These are phyloP conservation scores for Mycena citricolor DNA, from an alignment of 1,284 basidiomycete species.

Conservation along the genomic window DNA sequence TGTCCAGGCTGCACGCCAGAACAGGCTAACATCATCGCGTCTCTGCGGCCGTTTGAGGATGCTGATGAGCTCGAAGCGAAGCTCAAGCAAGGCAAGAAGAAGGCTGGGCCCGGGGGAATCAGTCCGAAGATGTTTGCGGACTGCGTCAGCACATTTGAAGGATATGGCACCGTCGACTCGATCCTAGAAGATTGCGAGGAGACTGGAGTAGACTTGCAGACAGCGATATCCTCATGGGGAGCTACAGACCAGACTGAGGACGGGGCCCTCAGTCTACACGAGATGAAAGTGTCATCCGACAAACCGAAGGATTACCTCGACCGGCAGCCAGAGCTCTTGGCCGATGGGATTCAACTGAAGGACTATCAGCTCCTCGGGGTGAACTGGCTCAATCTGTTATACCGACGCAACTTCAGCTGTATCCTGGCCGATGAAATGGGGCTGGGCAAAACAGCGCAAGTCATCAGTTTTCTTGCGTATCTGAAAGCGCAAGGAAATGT, in stretches of 20 bases:
- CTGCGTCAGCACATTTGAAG: slow-evolving; percentile 84
- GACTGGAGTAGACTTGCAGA: slow-evolving; percentile 70
- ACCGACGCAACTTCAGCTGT: slow-evolving; percentile 81
- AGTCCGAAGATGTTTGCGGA: slow-evolving; percentile 90
- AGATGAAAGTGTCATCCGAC: slow-evolving; percentile 5
- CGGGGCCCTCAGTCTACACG: slow-evolving; percentile 59
- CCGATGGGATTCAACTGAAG: slow-evolving; percentile 78
- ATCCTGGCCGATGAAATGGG: slow-evolving; percentile 99
- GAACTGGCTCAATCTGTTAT: slow-evolving; percentile 94
- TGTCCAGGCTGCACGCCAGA: slow-evolving; percentile 76
- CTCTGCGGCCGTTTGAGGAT: slow-evolving; percentile 78
- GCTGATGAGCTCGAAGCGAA: slow-evolving; percentile 80
- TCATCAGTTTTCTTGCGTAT: slow-evolving; percentile 93
- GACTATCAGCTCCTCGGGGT: slow-evolving; percentile 97
- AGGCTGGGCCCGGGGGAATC: slow-evolving; percentile 77
- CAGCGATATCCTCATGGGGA: slow-evolving; percentile 78
- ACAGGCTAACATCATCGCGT: slow-evolving; percentile 82
- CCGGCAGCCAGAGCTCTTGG: slow-evolving; percentile 73
- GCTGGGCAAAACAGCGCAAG: slow-evolving; percentile 97
- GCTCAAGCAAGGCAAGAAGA: slow-evolving; percentile 81
- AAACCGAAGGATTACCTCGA: slow-evolving; percentile 64
- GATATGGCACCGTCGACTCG: slow-evolving; percentile 88
- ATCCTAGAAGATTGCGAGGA: slow-evolving; percentile 87
- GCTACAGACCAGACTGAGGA: slow-evolving; percentile 48
- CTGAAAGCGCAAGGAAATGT: slow-evolving; percentile 76